A percentile compares a stretch with the other conserved stretches of the same genome.
Evolutionary conservation across 148 eudicot genomes (phyloP).

Genomic region (Fagopyrum tataricum): DNA sequence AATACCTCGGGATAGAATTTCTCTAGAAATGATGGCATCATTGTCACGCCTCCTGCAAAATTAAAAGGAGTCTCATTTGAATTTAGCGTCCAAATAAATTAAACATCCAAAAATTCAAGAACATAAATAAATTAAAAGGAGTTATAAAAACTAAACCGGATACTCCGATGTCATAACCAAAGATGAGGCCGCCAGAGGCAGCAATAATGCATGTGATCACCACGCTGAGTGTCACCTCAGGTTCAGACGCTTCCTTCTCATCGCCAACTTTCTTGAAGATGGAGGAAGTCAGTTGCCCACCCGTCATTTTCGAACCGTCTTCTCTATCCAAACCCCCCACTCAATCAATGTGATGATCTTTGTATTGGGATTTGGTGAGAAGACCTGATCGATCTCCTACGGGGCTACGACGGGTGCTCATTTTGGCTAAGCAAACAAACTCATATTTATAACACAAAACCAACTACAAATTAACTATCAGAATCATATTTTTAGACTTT

Average conservation of each 20-base stretch:
- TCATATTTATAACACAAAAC: no score
- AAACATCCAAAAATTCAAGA: no score
- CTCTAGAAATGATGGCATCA: conserved; percentile 20
- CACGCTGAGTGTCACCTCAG: neutral
- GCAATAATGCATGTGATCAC: neutral
- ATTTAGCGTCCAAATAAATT: no score
- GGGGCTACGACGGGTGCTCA: no score
- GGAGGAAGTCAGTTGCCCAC: neutral
- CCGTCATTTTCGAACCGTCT: neutral
- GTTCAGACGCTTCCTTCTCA: no score
- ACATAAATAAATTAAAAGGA: no score
- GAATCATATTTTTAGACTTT: no score
- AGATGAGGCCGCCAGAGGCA: conserved; percentile 10
- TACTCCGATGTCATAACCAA: conserved; percentile 4
- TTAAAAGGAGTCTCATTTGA: no score
- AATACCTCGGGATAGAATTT: conserved; percentile 19
- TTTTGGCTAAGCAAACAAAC: no score
- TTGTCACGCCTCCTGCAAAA: conserved; percentile 10
- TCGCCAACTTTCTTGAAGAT: no score
- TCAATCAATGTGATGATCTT: neutral
- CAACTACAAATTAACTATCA: no score
- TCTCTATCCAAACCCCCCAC: neutral
- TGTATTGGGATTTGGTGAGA: neutral
- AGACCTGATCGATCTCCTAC: neutral
- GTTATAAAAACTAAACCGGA: neutral